Conservation (phyloP, 2,329 filamentous ascomycete species). For the Didymella segeticola region DNA sequence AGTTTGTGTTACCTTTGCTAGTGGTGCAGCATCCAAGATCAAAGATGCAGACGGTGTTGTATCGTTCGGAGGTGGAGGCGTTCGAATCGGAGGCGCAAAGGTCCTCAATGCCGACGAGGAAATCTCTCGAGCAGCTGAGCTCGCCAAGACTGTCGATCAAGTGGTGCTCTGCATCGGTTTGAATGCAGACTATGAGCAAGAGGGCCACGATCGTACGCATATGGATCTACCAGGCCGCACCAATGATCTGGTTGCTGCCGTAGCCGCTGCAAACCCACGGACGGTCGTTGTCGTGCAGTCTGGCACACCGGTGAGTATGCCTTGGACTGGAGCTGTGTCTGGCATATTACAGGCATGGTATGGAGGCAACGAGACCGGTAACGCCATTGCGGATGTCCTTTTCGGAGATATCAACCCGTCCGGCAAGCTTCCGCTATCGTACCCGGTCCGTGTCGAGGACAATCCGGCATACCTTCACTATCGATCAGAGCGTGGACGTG, state of each 20-base stretch:
- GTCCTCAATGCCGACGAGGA: background rate
- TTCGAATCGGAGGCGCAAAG: background rate
- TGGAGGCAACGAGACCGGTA: slow-evolving; percentile 82
- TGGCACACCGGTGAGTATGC: background rate
- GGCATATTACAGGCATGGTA: slow-evolving; percentile 79
- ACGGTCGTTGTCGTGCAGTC: background rate
- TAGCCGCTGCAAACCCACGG: background rate
- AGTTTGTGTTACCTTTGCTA: background rate
- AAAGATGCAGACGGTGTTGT: background rate
- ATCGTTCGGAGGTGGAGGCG: background rate
- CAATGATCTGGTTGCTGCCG: background rate
- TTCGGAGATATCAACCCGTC: slow-evolving; percentile 77
- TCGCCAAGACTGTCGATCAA: background rate
- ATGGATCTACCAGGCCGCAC: background rate
- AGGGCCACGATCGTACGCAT: background rate
- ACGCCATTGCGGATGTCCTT: slow-evolving; percentile 76
- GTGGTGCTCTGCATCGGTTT: background rate
- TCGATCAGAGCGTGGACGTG: slow-evolving; percentile 71
- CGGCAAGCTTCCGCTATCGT: slow-evolving; percentile 75
- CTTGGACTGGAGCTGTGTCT: background rate
- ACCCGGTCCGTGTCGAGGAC: slow-evolving; percentile 63
- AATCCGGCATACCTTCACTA: slow-evolving; percentile 80
- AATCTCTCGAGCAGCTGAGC: background rate
- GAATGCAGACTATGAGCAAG: background rate
- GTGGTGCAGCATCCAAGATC: background rate